Conservation (phyloP, 257 asterid species). For the Vinca minor region DNA sequence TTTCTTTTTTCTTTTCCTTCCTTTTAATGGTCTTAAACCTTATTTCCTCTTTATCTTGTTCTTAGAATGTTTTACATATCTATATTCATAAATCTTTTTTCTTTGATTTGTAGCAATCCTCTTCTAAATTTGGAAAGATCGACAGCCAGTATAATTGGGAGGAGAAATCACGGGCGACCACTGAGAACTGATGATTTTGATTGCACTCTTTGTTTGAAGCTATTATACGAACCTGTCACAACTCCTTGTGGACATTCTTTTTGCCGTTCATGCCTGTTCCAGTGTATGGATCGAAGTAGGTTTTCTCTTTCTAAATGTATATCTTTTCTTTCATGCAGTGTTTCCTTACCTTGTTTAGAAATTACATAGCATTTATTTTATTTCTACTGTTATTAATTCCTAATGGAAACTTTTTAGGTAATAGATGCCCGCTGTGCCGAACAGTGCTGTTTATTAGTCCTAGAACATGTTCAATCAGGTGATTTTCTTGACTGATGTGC, state of each 20-base stretch:
- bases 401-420: constrained; percentile 41
- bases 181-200: constrained; percentile 86
- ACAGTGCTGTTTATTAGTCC: constrained; percentile 80
- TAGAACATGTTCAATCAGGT: constrained; percentile 82
- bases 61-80: not conserved
- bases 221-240: constrained; percentile 81
- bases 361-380: not conserved
- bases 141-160: constrained; percentile 26
- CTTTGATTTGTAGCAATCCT: constrained; percentile 38
- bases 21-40: not conserved
- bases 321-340: not conserved
- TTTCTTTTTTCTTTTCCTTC: not conserved
- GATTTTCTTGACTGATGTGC: constrained; percentile 27
- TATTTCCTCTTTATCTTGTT: not conserved
- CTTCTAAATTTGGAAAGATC: constrained; percentile 57
- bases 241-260: constrained; percentile 99
- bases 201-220: constrained; percentile 87
- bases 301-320: constrained; percentile 11
- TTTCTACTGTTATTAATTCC: not conserved
- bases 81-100: constrained; percentile 4
- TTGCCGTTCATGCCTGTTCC: constrained; percentile 94
- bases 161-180: constrained; percentile 51
- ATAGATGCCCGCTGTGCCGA: constrained; percentile 90
- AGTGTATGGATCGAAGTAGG: constrained; percentile 87
- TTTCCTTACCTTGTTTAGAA: constrained; percentile 3